Evolutionary conservation across 352 stramenopile genomes (phyloP).

Genomic region (Pythium biforme): DNA sequence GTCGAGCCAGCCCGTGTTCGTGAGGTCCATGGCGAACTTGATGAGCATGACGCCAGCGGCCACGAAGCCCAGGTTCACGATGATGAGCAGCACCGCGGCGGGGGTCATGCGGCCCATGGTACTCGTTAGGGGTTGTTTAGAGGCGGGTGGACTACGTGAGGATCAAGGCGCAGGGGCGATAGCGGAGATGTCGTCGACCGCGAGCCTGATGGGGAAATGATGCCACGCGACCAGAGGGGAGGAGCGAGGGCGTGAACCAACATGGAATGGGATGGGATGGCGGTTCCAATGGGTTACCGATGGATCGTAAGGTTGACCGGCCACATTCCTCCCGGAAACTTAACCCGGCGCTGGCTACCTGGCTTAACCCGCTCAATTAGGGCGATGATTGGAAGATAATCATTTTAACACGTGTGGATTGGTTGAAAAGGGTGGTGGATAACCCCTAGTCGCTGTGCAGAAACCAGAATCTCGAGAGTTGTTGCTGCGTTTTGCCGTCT

Average conservation of each 20-base stretch:
- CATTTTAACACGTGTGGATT: not conserved
- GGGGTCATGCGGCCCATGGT: constrained; percentile 37
- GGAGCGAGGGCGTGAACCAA: no score
- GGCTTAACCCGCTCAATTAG: not conserved
- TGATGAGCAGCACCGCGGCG: constrained; percentile 58
- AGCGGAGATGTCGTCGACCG: not conserved
- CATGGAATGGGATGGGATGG: constrained; percentile 1
- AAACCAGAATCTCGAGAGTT: constrained; percentile 7
- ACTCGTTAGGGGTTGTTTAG: no score
- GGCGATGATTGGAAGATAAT: constrained; percentile 4
- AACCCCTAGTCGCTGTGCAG: constrained; percentile 7
- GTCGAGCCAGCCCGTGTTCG: constrained; percentile 71
- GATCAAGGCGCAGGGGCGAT: not conserved
- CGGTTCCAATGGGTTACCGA: not conserved
- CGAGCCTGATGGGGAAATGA: not conserved
- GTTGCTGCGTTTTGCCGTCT: not conserved
- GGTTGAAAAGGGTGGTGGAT: not conserved
- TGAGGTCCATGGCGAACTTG: constrained; percentile 52
- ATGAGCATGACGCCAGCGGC: constrained; percentile 61
- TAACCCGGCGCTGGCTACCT: constrained; percentile 7
- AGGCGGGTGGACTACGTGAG: not conserved
- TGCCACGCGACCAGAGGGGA: not conserved
- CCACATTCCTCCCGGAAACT: not conserved
- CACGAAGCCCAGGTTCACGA: constrained; percentile 79
- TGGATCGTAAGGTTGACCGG: constrained; percentile 1